These are phyloP conservation scores for Cubamyces sp. DNA, from an alignment of 768 basidiomycete genomes.

Conservation along the genomic window DNA sequence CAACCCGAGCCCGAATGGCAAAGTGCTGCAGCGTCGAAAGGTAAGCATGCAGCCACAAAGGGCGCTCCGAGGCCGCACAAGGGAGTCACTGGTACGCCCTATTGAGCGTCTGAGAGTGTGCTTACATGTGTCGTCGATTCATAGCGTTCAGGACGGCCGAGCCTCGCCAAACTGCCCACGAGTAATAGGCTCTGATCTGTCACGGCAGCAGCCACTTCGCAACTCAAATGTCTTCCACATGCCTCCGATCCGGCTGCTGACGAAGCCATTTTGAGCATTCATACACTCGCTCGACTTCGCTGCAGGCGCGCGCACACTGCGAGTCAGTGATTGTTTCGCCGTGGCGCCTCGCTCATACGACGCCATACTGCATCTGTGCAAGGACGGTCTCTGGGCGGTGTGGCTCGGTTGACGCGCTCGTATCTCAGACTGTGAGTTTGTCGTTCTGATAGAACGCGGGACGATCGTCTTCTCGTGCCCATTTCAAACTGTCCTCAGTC, in stretches of 20 bases:
- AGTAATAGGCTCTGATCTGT: slow-evolving; percentile 2
- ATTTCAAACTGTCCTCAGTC: slow-evolving; percentile 2
- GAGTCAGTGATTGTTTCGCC: neutral
- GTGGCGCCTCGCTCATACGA: slow-evolving; percentile 8
- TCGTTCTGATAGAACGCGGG: slow-evolving; percentile 5
- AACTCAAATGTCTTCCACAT: neutral
- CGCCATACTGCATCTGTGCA: neutral
- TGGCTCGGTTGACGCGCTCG: neutral
- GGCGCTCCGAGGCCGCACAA: neutral
- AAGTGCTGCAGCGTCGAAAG: too few relatives aligned
- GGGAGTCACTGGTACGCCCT: neutral
- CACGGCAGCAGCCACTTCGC: neutral
- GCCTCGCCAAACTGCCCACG: neutral
- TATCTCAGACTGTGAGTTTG: neutral
- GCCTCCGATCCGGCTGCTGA: slow-evolving; percentile 8
- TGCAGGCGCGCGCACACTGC: neutral
- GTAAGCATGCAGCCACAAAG: too few relatives aligned
- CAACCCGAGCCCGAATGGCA: neutral
- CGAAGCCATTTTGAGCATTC: too few relatives aligned
- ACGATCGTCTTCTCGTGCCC: neutral
- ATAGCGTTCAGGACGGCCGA: neutral
- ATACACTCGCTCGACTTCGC: too few relatives aligned
- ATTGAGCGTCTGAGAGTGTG: neutral
- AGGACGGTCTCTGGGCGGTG: slow-evolving; percentile 9
- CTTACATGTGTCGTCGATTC: neutral